Evolutionary conservation across 108 stramenopile genomes (phyloP).

Genomic region (Cyclotella baltica): DNA sequence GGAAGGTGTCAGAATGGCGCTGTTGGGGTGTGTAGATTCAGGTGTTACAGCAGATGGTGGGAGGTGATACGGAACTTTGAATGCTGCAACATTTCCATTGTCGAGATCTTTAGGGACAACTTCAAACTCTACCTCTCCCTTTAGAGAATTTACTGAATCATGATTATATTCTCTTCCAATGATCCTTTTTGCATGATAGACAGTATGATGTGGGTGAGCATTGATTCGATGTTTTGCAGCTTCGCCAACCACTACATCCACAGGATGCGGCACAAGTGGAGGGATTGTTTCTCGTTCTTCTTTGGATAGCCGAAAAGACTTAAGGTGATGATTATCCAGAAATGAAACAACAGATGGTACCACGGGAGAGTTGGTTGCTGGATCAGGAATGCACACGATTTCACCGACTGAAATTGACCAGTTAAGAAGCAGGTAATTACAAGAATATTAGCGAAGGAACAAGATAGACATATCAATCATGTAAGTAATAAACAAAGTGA

Average conservation of each 20-base stretch:
- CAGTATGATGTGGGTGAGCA: constrained; percentile 84
- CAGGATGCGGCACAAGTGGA: constrained; percentile 70
- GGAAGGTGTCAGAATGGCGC: constrained; percentile 59
- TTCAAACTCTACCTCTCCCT: constrained; percentile 76
- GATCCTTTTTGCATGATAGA: constrained; percentile 88
- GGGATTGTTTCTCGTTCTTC: constrained; percentile 41
- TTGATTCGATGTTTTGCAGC: constrained; percentile 80
- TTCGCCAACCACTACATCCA: constrained; percentile 77
- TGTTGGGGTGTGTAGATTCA: constrained; percentile 3
- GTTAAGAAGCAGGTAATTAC: constrained; percentile 1
- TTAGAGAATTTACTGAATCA: constrained; percentile 60
- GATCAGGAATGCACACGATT: constrained; percentile 85
- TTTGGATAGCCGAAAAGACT: constrained; percentile 49
- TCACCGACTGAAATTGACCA: constrained; percentile 64
- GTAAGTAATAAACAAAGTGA: not conserved
- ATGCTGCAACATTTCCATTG: constrained; percentile 35
- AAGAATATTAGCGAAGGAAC: not conserved
- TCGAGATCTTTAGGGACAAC: constrained; percentile 35
- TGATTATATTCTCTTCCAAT: constrained; percentile 69
- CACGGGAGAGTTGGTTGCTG: constrained; percentile 69
- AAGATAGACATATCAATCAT: not conserved
- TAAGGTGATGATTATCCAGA: constrained; percentile 61
- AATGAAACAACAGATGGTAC: constrained; percentile 90
- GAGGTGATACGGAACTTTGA: constrained; percentile 53
- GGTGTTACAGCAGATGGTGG: constrained; percentile 20